phyloP scores from a whole-genome alignment of 1,284 basidiomycete species.

The Stygiomarasmius scandens region DNA sequence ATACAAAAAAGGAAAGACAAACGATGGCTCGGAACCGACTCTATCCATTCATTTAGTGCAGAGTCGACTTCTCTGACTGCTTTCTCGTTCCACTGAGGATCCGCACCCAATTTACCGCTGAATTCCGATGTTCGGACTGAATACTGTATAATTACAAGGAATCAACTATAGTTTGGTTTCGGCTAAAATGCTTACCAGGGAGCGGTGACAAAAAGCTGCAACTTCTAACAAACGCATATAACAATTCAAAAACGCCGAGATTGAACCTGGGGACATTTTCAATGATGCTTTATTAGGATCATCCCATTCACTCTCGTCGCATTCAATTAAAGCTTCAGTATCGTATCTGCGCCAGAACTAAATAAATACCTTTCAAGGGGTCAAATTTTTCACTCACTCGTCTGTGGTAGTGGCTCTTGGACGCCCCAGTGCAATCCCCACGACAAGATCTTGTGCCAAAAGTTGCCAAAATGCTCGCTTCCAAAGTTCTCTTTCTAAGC shows the following conservation, averaged over 20 bases:
- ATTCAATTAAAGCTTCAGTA: conserved; percentile 55
- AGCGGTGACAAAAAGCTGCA: not conserved
- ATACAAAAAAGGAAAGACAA: conserved; percentile 19
- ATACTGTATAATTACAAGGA: conserved; percentile 39
- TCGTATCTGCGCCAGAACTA: conserved; percentile 47
- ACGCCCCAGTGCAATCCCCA: not conserved
- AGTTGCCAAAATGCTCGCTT: conserved; percentile 81
- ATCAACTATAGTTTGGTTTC: not conserved
- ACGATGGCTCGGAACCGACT: conserved; percentile 53
- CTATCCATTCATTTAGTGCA: conserved; percentile 62
- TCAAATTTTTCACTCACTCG: not conserved
- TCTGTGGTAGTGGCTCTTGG: not conserved
- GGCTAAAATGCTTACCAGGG: conserved; percentile 1
- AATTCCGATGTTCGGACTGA: conserved; percentile 57
- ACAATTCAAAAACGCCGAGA: conserved; percentile 10
- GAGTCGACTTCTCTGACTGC: conserved; percentile 60
- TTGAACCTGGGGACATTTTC: not conserved
- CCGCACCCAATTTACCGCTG: conserved; percentile 38
- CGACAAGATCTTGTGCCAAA: not conserved
- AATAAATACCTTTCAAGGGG: not conserved
- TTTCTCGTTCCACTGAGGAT: conserved; percentile 49
- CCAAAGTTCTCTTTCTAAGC: conserved; percentile 57
- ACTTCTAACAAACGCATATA: conserved; percentile 7
- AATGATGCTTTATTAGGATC: conserved; percentile 23
- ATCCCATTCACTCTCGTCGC: conserved; percentile 64